Conservation (phyloP, 495 filamentous ascomycete genomes). For the Darksidea phi region DNA sequence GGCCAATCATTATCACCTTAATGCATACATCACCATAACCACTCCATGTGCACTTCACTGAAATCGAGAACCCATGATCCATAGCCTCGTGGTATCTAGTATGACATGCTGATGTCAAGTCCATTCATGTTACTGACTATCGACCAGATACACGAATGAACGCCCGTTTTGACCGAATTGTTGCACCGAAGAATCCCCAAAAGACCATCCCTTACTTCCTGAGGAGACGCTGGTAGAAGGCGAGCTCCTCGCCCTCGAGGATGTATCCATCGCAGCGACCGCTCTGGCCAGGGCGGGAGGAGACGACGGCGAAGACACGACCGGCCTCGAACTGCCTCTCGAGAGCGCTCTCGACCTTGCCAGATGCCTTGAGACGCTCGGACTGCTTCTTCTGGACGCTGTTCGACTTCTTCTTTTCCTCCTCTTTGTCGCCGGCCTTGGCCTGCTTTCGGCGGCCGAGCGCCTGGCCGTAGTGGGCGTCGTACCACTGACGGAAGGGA, state of each 20-base stretch:
- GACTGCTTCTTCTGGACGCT: constrained; percentile 93
- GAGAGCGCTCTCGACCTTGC: constrained; percentile 89
- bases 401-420: constrained; percentile 58
- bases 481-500: constrained; percentile 99
- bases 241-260: constrained; percentile 97
- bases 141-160: constrained; percentile 35
- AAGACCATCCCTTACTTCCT: constrained; percentile 71
- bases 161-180: constrained; percentile 31
- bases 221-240: constrained; percentile 98
- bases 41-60: not conserved
- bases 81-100: constrained; percentile 31
- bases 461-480: constrained; percentile 93
- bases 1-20: too few species aligned
- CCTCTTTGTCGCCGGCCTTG: constrained; percentile 52
- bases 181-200: constrained; percentile 29
- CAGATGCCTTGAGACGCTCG: constrained; percentile 68
- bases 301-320: constrained; percentile 88
- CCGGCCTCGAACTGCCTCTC: constrained; percentile 99
- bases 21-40: too few species aligned
- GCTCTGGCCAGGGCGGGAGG: constrained; percentile 92
- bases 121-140: constrained; percentile 30
- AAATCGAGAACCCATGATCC: constrained; percentile 2
- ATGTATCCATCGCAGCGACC: constrained; percentile 96
- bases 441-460: constrained; percentile 87
- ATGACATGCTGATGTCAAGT: constrained; percentile 18